Percentiles rank a stretch among this genome's conserved stretches.
These are phyloP conservation scores for Hippophae rhamnoides DNA, from an alignment of 306 rosid genomes.

Conservation along the genomic window DNA sequence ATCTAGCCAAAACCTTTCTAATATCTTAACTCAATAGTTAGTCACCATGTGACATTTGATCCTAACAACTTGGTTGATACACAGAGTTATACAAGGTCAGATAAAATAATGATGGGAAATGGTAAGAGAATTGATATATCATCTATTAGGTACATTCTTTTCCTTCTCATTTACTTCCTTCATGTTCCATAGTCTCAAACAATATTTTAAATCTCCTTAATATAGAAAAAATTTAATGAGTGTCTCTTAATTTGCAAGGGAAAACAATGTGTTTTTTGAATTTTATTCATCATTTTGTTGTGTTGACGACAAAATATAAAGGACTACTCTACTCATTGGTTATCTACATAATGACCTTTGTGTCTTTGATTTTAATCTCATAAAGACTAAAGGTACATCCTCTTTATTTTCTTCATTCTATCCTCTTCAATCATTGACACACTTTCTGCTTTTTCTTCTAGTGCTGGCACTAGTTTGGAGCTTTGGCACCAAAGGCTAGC, in stretches of 20 bases:
- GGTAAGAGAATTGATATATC: background rate
- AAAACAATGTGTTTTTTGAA: background rate
- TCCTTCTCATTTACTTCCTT: background rate
- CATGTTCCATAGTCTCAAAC: background rate
- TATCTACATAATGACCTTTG: background rate
- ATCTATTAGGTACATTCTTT: background rate
- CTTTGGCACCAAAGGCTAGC: background rate
- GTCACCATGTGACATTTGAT: background rate
- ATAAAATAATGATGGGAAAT: background rate
- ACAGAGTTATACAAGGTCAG: background rate
- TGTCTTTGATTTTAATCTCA: too few species aligned
- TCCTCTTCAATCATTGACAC: too few species aligned
- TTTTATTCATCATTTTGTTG: background rate
- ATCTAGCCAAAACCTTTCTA: background rate
- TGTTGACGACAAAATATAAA: background rate
- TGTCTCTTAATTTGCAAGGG: background rate
- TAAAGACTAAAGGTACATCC: too few species aligned
- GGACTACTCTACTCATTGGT: background rate
- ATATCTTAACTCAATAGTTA: background rate
- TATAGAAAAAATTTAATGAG: background rate
- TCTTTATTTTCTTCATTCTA: too few species aligned
- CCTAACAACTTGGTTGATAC: background rate
- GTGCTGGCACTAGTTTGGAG: too few species aligned
- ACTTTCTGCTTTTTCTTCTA: too few species aligned
- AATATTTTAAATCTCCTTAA: background rate